Percentiles rank a stretch among this genome's conserved stretches.
These are phyloP conservation scores for Coemansia sp. DNA, from an alignment of 192 early-diverging fungal species.

Conservation along the genomic window DNA sequence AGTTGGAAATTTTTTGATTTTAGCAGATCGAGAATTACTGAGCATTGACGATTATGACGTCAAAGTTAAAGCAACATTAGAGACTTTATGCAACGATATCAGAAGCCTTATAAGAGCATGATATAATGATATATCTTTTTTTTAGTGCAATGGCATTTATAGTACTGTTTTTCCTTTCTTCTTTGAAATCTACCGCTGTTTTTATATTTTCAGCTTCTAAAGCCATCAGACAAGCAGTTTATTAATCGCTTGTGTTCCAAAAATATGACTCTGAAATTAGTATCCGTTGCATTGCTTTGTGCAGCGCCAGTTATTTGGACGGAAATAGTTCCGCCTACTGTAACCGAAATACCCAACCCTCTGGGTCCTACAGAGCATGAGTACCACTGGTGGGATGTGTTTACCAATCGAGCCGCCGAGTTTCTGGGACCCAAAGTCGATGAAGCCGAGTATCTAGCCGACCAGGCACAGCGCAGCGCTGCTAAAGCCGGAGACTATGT, in stretches of 20 bases:
- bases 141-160: conserved; percentile 4
- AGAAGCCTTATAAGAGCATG: no score
- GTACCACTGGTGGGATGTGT: conserved; percentile 46
- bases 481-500: conserved; percentile 12
- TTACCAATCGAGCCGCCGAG: conserved; percentile 23
- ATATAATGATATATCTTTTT: no score
- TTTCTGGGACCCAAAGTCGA: conserved; percentile 17
- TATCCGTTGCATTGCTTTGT: neutral
- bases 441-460: conserved; percentile 11
- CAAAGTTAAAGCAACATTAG: no score
- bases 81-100: no score
- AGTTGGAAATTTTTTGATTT: neutral
- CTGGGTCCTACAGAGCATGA: conserved; percentile 10
- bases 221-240: conserved; percentile 4
- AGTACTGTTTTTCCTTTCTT: conserved; percentile 8
- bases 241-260: neutral
- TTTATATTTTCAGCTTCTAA: conserved; percentile 14
- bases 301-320: neutral
- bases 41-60: no score
- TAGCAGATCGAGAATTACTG: no score
- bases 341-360: conserved; percentile 4
- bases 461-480: conserved; percentile 10
- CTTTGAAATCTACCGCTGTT: neutral
- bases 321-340: conserved; percentile 25
- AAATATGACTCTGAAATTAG: neutral